Evolutionary conservation across 1,284 basidiomycete genomes (phyloP).

Genomic region (Chalciporus sp.): DNA sequence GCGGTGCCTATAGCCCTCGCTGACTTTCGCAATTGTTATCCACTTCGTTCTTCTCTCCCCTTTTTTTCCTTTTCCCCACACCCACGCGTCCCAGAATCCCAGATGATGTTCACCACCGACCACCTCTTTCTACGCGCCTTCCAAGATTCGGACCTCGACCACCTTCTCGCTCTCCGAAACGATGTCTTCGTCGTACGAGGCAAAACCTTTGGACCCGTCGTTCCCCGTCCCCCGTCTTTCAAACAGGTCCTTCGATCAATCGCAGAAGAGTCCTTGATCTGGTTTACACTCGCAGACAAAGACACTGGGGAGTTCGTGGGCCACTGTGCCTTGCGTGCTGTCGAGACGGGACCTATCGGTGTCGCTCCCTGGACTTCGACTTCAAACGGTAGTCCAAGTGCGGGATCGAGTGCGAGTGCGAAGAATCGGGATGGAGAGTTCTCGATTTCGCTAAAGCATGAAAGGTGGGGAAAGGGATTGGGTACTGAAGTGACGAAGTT

Average conservation of each 20-base stretch:
- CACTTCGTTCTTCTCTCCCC: too few species aligned
- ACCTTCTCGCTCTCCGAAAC: slow-evolving; percentile 9
- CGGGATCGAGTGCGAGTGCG: background rate
- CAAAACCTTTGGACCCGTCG: slow-evolving; percentile 10
- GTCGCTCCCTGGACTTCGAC: background rate
- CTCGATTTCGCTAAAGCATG: slow-evolving; percentile 6
- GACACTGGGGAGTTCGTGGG: slow-evolving; percentile 7
- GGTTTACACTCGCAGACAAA: slow-evolving; percentile 7
- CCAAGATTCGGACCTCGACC: slow-evolving; percentile 7
- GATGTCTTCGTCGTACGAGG: slow-evolving; percentile 8
- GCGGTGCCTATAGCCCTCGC: too few species aligned
- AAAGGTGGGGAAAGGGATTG: slow-evolving; percentile 11
- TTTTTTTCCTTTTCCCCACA: too few species aligned
- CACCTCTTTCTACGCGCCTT: slow-evolving; percentile 10
- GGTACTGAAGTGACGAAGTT: slow-evolving; percentile 16
- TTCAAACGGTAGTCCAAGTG: too few species aligned
- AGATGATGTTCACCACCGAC: slow-evolving; percentile 15
- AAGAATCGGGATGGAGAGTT: slow-evolving; percentile 23
- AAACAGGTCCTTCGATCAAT: slow-evolving; percentile 8
- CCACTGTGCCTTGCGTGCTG: slow-evolving; percentile 8
- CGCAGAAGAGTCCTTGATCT: slow-evolving; percentile 14
- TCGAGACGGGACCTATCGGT: background rate
- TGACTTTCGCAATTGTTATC: too few species aligned
- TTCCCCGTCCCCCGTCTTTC: slow-evolving; percentile 11
- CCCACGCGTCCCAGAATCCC: background rate